A percentile compares a stretch with the other conserved stretches of the same genome.
Evolutionary conservation across 164 flowering plant species (phyloP).

Genomic region (Magnolia kwangsiensis): DNA sequence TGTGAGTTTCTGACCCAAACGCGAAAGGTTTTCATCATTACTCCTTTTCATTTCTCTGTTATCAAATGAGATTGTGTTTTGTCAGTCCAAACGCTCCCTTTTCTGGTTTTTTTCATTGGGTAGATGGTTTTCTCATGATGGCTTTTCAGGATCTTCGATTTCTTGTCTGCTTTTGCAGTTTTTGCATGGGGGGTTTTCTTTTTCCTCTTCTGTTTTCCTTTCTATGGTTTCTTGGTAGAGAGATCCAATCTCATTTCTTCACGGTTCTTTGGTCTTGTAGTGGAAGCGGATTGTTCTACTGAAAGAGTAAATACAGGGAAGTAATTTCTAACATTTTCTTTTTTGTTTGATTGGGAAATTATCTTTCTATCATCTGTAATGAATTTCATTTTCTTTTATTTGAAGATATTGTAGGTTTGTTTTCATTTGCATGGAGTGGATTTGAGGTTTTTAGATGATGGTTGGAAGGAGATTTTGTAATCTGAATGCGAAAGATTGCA

Average conservation of each 20-base stretch:
- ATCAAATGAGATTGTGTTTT: constrained; percentile 4
- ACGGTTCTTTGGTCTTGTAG: not conserved
- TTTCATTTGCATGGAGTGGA: not conserved
- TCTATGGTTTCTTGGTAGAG: not conserved
- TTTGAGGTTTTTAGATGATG: not conserved
- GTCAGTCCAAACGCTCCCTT: constrained; percentile 25
- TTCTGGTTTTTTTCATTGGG: constrained; percentile 23
- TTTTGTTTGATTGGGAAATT: not conserved
- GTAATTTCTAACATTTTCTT: not conserved
- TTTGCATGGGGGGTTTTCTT: not conserved
- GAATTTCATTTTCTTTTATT: not conserved
- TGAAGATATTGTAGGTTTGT: not conserved
- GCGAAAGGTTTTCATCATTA: constrained; percentile 40
- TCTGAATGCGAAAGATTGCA: not conserved
- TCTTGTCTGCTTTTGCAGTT: not conserved
- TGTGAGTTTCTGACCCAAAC: constrained; percentile 20
- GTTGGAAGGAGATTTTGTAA: not conserved
- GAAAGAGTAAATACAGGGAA: not conserved
- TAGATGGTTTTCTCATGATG: constrained; percentile 28
- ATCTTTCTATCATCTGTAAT: not conserved
- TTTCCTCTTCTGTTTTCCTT: not conserved
- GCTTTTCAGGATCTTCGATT: constrained; percentile 20
- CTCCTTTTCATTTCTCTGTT: constrained; percentile 6
- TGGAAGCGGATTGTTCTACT: not conserved
- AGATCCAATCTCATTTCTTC: not conserved